These are phyloP conservation scores for Fusarium temperatum DNA, from an alignment of 2,329 filamentous ascomycete genomes.

Conservation along the genomic window DNA sequence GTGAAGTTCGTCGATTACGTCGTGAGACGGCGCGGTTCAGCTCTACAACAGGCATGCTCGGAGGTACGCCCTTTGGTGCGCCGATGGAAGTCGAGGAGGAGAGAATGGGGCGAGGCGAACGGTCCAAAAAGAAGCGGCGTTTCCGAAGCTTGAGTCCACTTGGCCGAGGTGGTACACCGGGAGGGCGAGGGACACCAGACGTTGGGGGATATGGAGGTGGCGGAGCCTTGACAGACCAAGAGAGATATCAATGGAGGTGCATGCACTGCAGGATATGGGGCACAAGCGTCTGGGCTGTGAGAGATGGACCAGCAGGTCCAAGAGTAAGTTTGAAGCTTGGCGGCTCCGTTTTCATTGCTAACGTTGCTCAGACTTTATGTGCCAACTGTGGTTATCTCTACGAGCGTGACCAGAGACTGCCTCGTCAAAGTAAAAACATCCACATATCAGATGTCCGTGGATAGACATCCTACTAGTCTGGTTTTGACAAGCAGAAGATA, in stretches of 20 bases:
- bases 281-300: conserved; percentile 90
- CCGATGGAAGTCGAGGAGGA: conserved; percentile 73
- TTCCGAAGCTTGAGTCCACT: conserved; percentile 89
- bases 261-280: conserved; percentile 89
- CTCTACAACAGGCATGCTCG: conserved; percentile 82
- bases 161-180: conserved; percentile 70
- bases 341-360: conserved; percentile 3
- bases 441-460: conserved; percentile 48
- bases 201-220: conserved; percentile 77
- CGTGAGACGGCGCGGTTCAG: conserved; percentile 94
- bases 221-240: conserved; percentile 75
- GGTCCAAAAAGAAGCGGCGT: conserved; percentile 93
- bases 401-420: conserved; percentile 85
- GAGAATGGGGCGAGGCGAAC: conserved; percentile 88
- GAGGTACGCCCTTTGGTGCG: conserved; percentile 73
- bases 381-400: conserved; percentile 92
- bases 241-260: conserved; percentile 87
- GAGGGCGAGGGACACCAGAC: conserved; percentile 82
- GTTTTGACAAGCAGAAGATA: conserved; percentile 23
- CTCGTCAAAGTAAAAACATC: conserved; percentile 58
- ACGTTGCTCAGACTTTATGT: conserved; percentile 74
- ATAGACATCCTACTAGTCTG: conserved; percentile 39
- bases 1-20: conserved; percentile 85
- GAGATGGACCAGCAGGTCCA: conserved; percentile 86
- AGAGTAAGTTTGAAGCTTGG: conserved; percentile 66